Evolutionary conservation across 2,329 filamentous ascomycete species (phyloP).

Genomic region (Colletotrichum sansevieriae): DNA sequence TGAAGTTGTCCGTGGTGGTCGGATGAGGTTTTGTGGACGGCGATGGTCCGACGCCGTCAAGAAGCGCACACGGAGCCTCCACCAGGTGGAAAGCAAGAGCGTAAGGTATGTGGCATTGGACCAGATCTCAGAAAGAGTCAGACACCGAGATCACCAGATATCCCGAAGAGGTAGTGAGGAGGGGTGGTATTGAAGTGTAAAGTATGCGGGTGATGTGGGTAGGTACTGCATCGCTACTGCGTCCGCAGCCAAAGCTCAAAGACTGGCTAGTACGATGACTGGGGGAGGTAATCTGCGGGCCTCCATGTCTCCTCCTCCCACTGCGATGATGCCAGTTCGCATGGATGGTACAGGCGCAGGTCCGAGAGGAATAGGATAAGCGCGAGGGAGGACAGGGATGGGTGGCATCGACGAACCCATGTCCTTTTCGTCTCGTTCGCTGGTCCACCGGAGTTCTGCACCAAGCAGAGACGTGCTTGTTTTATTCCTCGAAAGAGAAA

Average conservation of each 20-base stretch:
- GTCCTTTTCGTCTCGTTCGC: slow-evolving; percentile 24
- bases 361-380: slow-evolving; percentile 57
- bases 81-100: background rate
- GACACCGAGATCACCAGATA: slow-evolving; percentile 20
- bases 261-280: background rate
- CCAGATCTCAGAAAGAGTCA: slow-evolving; percentile 13
- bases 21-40: slow-evolving; percentile 17
- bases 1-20: slow-evolving; percentile 6
- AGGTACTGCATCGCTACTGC: background rate
- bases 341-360: slow-evolving; percentile 53
- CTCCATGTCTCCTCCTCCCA: background rate
- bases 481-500: slow-evolving; percentile 19
- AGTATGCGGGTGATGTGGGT: background rate
- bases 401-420: slow-evolving; percentile 37
- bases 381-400: slow-evolving; percentile 46
- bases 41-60: slow-evolving; percentile 18
- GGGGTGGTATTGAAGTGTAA: slow-evolving; percentile 17
- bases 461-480: slow-evolving; percentile 17
- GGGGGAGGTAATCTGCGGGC: slow-evolving; percentile 1
- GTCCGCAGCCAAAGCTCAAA: too few species aligned
- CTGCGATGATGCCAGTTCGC: slow-evolving; percentile 45
- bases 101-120: background rate
- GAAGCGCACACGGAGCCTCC: slow-evolving; percentile 3
- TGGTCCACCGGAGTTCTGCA: slow-evolving; percentile 22
- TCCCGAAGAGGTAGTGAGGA: slow-evolving; percentile 16